Conservation (phyloP, 805 yeast genomes). For the Myxozyma mucilagina region DNA sequence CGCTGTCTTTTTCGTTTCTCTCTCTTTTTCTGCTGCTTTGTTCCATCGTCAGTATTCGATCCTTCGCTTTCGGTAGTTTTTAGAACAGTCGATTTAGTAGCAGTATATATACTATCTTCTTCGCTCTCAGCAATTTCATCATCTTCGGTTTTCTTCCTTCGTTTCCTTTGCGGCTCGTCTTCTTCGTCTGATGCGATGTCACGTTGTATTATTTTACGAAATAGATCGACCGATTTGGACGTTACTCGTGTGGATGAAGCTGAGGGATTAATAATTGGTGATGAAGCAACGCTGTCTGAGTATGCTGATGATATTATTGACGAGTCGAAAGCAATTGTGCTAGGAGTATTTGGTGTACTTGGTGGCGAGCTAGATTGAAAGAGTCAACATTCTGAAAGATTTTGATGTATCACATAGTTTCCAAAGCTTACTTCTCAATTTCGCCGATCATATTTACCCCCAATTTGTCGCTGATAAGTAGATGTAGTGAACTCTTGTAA, state of each 20-base stretch:
- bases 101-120: conserved; percentile 23
- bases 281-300: background rate
- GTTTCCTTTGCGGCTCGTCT: conserved; percentile 6
- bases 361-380: conserved; percentile 1
- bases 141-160: background rate
- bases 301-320: background rate
- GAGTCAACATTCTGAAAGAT: background rate
- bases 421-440: conserved; percentile 13
- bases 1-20: conserved; percentile 3
- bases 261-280: background rate
- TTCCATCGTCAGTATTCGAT: background rate
- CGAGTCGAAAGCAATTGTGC: background rate
- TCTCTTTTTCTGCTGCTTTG: background rate
- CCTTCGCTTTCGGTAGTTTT: background rate
- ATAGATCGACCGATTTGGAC: background rate
- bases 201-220: conserved; percentile 7
- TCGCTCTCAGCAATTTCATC: conserved; percentile 1
- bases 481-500: background rate
- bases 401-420: background rate
- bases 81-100: background rate
- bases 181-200: background rate
- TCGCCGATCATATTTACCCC: conserved; percentile 16
- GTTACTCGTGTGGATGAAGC: background rate
- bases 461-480: background rate
- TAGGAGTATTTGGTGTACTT: background rate